Evolutionary conservation across 257 asterid genomes (phyloP), one percentile per base, ranked within the genome.

Genomic region (Forsythia suspensa): DNA sequence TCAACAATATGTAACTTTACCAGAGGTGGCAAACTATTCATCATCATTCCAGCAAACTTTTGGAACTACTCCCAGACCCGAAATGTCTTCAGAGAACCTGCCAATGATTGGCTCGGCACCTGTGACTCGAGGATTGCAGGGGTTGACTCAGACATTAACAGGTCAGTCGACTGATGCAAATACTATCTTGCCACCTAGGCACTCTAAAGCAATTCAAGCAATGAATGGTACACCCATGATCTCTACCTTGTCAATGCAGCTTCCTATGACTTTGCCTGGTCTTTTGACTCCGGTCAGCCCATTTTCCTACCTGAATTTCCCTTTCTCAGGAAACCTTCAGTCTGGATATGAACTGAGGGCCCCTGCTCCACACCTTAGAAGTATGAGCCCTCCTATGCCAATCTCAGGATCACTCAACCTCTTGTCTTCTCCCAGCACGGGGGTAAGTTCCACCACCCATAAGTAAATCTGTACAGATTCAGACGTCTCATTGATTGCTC

Each of bases 351-450:
- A 7, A 71, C 42, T 76, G 18, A 76, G 90, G 80, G 83, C 80
- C 51, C 85, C 92, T 46, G 90, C 96, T 18, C 96, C 94, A 16
- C 92, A 91, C 72, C 72, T 87, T 42, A 79, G 82, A 84, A 76
- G 70, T 52, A 38, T 63, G 69, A 55, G 52, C 66, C 72, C 48
- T 36, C 72, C 48, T 36, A 21, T 11, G 29, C 15, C 80, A 24
- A 7, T 13, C 37, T 20, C 73, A 69, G 59, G 76, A 1, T 29
- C 34, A 40, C 46, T 75, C 16, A 34, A n/a, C 61, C 4, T n/a
- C 16, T 20, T 34, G 5, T 72, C 83, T 71, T 72, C 83, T 78
- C 66, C 79, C 8, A 36, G 7, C 12, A 38, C 80, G 8, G 52
- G 59, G 4, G 20, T 63, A 3, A 36, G 12, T 16, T 40, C 55